phyloP scores from a whole-genome alignment of 495 filamentous ascomycete genomes.

The Schizothecium vesticola region DNA sequence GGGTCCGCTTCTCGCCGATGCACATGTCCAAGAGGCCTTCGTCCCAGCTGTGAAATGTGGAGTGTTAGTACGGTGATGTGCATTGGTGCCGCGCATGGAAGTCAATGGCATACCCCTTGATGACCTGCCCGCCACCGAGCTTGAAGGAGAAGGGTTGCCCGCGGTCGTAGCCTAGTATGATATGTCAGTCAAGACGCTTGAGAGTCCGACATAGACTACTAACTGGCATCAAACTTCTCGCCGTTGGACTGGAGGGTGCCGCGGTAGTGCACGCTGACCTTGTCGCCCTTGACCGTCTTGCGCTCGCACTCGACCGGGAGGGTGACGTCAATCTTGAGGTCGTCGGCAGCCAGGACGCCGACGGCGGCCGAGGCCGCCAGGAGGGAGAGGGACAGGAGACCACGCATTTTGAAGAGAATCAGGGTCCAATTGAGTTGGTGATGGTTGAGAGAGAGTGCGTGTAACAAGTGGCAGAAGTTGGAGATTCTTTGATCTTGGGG shows the following conservation, averaged over 20 bases:
- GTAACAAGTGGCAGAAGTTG: neutral
- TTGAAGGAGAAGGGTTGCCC: constrained; percentile 69
- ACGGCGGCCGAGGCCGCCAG: constrained; percentile 46
- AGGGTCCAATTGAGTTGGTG: neutral
- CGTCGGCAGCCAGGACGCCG: constrained; percentile 46
- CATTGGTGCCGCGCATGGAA: neutral
- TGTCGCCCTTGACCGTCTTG: constrained; percentile 72
- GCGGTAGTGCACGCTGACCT: constrained; percentile 78
- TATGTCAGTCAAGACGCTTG: neutral
- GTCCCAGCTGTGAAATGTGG: constrained; percentile 61
- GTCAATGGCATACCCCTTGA: constrained; percentile 59
- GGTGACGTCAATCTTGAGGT: constrained; percentile 69
- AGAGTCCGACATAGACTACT: constrained; percentile 6
- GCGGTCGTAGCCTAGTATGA: constrained; percentile 57
- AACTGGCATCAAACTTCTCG: constrained; percentile 55
- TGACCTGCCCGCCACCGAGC: constrained; percentile 75
- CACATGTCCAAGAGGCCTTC: constrained; percentile 91
- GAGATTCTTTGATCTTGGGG: neutral
- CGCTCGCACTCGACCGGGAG: constrained; percentile 60
- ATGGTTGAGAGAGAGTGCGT: neutral
- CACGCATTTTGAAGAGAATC: constrained; percentile 42
- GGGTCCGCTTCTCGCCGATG: constrained; percentile 83
- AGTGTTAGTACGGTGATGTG: constrained; percentile 12
- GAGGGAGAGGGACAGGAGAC: constrained; percentile 52
- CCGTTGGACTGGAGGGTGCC: constrained; percentile 63